A percentile compares a stretch with the other conserved stretches of the same genome.
Evolutionary conservation across 2,329 filamentous ascomycete species (phyloP).

Genomic region (Stagonosporopsis rhizophila): DNA sequence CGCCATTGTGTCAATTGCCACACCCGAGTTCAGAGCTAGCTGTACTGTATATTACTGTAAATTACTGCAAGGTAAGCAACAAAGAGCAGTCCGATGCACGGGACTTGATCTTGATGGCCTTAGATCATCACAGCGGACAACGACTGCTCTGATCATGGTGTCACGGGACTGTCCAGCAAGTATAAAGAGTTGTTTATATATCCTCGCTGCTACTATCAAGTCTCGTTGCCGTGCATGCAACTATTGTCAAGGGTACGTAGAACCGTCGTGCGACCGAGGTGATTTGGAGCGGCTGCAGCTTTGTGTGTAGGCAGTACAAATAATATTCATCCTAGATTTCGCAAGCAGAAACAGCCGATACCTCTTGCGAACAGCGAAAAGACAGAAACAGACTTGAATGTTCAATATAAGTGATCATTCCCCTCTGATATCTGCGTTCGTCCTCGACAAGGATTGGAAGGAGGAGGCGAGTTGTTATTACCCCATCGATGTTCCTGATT

Average conservation of each 20-base stretch:
- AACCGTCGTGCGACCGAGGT: neutral
- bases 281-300: neutral
- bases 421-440: neutral
- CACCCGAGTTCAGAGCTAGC: neutral
- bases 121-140: neutral
- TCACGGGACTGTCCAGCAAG: neutral
- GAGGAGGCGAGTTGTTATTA: constrained; percentile 16
- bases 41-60: neutral
- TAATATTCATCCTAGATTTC: neutral
- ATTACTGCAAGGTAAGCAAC: neutral
- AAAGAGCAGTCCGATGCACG: neutral
- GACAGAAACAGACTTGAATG: neutral
- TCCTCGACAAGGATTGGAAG: constrained; percentile 5
- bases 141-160: neutral
- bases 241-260: neutral
- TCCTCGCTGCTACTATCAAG: neutral
- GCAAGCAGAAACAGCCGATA: neutral
- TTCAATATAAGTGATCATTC: neutral
- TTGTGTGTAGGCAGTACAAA: neutral
- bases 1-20: too few species aligned
- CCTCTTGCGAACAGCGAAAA: neutral
- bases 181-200: neutral
- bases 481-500: constrained; percentile 19
- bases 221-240: neutral
- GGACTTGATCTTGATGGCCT: neutral